Conservation (phyloP, 164 flowering plant species). For the Chimonanthus salicifolius region DNA sequence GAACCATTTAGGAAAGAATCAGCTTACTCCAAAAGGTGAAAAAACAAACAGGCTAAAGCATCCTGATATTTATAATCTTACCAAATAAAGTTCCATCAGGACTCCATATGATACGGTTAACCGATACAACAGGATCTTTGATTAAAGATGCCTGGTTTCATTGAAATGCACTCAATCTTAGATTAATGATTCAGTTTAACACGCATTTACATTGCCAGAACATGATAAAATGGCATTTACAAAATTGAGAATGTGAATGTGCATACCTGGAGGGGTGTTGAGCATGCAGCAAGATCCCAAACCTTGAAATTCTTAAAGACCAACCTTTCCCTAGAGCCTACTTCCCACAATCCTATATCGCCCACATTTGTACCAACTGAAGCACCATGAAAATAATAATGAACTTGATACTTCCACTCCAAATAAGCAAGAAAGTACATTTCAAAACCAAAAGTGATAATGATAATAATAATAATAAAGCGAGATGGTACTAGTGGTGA, state of each 20-base stretch:
- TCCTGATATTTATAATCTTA: constrained; percentile 21
- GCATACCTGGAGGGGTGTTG: constrained; percentile 61
- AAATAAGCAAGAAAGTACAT: neutral
- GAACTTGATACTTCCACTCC: constrained; percentile 1
- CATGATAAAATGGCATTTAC: neutral
- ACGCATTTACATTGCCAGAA: neutral
- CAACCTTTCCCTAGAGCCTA: constrained; percentile 55
- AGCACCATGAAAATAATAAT: constrained; percentile 11
- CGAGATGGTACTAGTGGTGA: neutral
- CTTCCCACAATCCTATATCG: constrained; percentile 76
- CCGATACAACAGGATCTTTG: constrained; percentile 62
- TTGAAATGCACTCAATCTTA: neutral
- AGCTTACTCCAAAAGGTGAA: neutral
- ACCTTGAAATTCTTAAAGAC: constrained; percentile 62
- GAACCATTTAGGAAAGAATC: neutral
- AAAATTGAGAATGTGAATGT: neutral
- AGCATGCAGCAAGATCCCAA: constrained; percentile 64
- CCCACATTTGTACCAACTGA: constrained; percentile 86
- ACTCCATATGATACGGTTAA: constrained; percentile 79
- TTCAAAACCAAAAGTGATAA: neutral
- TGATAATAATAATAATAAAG: too few relatives aligned
- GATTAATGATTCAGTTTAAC: neutral
- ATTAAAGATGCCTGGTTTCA: constrained; percentile 44
- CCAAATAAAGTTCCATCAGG: constrained; percentile 88
- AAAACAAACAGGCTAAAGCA: neutral